Conservation (phyloP, 108 stramenopile species). For the Skeletonema grethae region DNA sequence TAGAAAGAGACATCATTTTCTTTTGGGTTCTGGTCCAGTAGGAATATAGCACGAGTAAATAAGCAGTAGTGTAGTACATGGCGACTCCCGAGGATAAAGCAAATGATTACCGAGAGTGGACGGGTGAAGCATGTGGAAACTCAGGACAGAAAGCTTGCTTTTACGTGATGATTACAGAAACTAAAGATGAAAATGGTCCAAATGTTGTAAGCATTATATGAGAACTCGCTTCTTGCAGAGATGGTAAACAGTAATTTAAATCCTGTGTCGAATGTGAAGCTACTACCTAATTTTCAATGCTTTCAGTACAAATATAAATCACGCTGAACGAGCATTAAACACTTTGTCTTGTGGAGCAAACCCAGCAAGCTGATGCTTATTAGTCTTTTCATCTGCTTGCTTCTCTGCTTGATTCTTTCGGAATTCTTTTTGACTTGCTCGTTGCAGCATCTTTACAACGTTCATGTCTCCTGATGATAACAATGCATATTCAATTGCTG, state of each 20-base stretch:
- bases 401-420: background rate
- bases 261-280: too few species aligned
- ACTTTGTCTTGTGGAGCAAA: background rate
- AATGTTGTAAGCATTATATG: slow-evolving; percentile 44
- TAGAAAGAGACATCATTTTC: too few species aligned
- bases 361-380: background rate
- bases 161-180: slow-evolving; percentile 47
- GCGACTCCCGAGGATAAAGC: slow-evolving; percentile 27
- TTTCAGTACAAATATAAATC: background rate
- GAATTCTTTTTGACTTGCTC: background rate
- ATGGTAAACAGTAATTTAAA: slow-evolving; percentile 26
- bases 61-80: too few species aligned
- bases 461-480: background rate
- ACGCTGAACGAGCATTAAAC: background rate
- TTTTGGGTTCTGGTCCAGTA: too few species aligned
- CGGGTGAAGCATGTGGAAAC: slow-evolving; percentile 50
- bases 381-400: background rate
- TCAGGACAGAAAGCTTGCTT: slow-evolving; percentile 66
- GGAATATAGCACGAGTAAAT: too few species aligned
- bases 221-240: slow-evolving; percentile 44
- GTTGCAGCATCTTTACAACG: background rate
- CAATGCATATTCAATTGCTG: background rate
- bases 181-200: slow-evolving; percentile 16
- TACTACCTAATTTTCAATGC: background rate
- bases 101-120: slow-evolving; percentile 48